A percentile compares a stretch with the other conserved stretches of the same genome.
Conservation (phyloP, 108 stramenopile species). For the Nitzschia sp. region DNA sequence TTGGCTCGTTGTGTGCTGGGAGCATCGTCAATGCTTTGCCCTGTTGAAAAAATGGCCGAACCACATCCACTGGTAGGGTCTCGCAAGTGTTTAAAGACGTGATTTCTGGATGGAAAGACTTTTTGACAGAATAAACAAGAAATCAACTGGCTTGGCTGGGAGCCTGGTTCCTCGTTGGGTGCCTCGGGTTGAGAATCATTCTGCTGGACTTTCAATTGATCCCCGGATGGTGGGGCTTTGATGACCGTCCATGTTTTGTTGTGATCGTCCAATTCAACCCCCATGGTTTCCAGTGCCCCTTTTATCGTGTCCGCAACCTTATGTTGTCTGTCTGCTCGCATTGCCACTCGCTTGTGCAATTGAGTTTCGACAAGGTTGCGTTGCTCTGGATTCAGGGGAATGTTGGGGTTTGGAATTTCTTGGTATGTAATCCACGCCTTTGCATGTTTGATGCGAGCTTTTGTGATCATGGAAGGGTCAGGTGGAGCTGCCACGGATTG, state of each 20-base stretch:
- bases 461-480: constrained; percentile 1
- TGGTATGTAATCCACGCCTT: constrained; percentile 11
- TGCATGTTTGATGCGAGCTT: constrained; percentile 12
- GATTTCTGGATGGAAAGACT: constrained; percentile 15
- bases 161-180: neutral
- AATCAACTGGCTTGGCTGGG: neutral
- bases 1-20: constrained; percentile 1
- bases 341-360: constrained; percentile 2
- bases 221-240: neutral
- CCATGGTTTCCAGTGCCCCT: constrained; percentile 23
- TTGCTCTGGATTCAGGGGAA: neutral
- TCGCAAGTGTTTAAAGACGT: constrained; percentile 8
- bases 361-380: neutral
- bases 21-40: constrained; percentile 5
- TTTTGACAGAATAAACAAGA: constrained; percentile 9
- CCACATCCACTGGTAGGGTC: constrained; percentile 8
- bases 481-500: neutral
- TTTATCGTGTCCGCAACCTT: constrained; percentile 9
- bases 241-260: constrained; percentile 22
- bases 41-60: constrained; percentile 7
- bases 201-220: neutral
- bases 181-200: neutral
- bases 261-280: constrained; percentile 17
- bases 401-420: neutral
- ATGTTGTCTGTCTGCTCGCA: constrained; percentile 11